phyloP scores from a whole-genome alignment of 345 rosid species.

The Laguncularia racemosa region DNA sequence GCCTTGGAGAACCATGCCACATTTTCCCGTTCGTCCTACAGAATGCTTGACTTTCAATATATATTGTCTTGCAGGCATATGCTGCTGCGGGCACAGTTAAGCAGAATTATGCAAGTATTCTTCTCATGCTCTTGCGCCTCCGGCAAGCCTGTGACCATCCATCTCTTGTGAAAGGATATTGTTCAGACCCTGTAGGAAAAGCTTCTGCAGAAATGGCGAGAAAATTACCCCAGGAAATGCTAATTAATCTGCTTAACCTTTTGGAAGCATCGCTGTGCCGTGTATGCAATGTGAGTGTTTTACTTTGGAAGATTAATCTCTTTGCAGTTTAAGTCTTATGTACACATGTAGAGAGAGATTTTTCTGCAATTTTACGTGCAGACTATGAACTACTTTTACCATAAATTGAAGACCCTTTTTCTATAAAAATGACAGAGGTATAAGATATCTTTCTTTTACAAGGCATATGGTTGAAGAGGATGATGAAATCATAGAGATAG shows the following conservation, averaged over 20 bases:
- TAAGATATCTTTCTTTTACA: too few relatives aligned
- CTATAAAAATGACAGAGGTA: too few relatives aligned
- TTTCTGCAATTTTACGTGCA: background rate
- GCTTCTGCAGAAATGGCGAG: constrained; percentile 60
- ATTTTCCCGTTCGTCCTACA: too few relatives aligned
- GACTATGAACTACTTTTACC: background rate
- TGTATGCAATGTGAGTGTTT: constrained; percentile 59
- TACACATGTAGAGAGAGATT: background rate
- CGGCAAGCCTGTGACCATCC: constrained; percentile 99
- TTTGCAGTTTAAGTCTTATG: background rate
- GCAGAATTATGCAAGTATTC: constrained; percentile 94
- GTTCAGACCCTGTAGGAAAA: constrained; percentile 56
- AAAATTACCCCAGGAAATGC: constrained; percentile 45
- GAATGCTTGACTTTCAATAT: background rate
- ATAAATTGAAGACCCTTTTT: too few relatives aligned
- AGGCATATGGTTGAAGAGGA: too few relatives aligned
- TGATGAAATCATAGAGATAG: too few relatives aligned
- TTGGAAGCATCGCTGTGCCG: constrained; percentile 52
- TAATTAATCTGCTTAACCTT: constrained; percentile 32
- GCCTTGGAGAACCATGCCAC: too few relatives aligned
- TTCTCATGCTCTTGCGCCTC: constrained; percentile 90
- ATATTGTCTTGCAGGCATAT: constrained; percentile 54
- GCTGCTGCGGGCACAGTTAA: constrained; percentile 90
- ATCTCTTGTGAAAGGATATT: constrained; percentile 53
- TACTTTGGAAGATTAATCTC: background rate